phyloP scores from a whole-genome alignment of 768 basidiomycete species.

The Amanita inopinata region DNA sequence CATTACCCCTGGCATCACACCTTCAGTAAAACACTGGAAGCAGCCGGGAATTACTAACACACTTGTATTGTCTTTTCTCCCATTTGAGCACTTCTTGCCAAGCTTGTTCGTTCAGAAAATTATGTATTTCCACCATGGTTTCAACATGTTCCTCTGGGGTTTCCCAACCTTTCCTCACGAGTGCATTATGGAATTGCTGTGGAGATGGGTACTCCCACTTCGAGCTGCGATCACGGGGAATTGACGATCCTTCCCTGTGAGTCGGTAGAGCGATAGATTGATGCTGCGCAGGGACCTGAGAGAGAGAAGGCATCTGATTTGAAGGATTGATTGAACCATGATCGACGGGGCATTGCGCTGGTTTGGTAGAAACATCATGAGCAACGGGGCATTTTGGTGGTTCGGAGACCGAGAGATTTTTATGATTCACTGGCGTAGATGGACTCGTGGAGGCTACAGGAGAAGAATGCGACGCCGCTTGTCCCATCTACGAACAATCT shows the following conservation, averaged over 20 bases:
- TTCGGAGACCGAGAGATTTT: slow-evolving; percentile 13
- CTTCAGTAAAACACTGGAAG: not conserved
- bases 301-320: slow-evolving; percentile 86
- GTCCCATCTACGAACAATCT: too few species aligned
- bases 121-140: slow-evolving; percentile 97
- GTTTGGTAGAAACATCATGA: slow-evolving; percentile 24
- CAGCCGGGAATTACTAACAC: slow-evolving; percentile 18
- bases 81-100: slow-evolving; percentile 93
- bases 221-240: slow-evolving; percentile 53
- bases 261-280: slow-evolving; percentile 59
- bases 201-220: slow-evolving; percentile 96
- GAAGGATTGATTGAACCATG: slow-evolving; percentile 52
- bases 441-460: slow-evolving; percentile 15
- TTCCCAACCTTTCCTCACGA: slow-evolving; percentile 94
- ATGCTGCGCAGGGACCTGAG: slow-evolving; percentile 52
- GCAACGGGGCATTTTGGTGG: slow-evolving; percentile 34
- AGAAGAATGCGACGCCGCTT: slow-evolving; percentile 19
- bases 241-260: slow-evolving; percentile 70
- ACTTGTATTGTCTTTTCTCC: slow-evolving; percentile 69
- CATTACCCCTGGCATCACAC: slow-evolving; percentile 38
- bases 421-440: slow-evolving; percentile 28
- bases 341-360: slow-evolving; percentile 55
- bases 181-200: slow-evolving; percentile 96
- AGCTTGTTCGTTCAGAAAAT: slow-evolving; percentile 93
- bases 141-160: slow-evolving; percentile 94